Percentiles rank a stretch among this genome's conserved stretches.
phyloP scores from a whole-genome alignment of 345 rosid genomes.

The Euphorbia pulcherrima region DNA sequence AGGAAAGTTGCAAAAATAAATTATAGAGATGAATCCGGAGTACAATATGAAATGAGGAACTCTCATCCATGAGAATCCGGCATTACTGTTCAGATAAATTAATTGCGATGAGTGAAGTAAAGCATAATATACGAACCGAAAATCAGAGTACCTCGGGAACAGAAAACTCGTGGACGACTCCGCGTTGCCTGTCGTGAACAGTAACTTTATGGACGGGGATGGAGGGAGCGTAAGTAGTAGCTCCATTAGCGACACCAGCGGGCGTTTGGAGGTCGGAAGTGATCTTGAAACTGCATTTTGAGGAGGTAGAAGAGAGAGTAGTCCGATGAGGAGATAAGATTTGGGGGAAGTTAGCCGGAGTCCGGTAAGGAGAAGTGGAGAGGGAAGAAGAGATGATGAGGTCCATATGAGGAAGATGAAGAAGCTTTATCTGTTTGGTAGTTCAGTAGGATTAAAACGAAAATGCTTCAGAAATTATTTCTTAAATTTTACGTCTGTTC shows the following conservation, averaged over 20 bases:
- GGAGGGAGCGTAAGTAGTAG: slow-evolving; percentile 29
- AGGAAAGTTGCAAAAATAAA: too few species aligned
- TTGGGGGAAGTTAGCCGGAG: slow-evolving; percentile 21
- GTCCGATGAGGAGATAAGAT: slow-evolving; percentile 11
- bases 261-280: slow-evolving; percentile 48
- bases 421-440: not conserved
- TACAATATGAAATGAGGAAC: too few species aligned
- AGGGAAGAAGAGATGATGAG: slow-evolving; percentile 38
- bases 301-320: slow-evolving; percentile 5
- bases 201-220: slow-evolving; percentile 75
- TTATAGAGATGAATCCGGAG: not conserved
- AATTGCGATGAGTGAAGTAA: too few species aligned
- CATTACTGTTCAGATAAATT: too few species aligned
- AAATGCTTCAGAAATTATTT: too few species aligned
- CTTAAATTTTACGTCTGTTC: too few species aligned
- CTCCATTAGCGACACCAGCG: slow-evolving; percentile 31
- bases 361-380: slow-evolving; percentile 24
- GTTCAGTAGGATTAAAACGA: not conserved
- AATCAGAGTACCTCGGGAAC: slow-evolving; percentile 68
- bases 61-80: too few species aligned
- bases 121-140: too few species aligned
- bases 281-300: slow-evolving; percentile 30
- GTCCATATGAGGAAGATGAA: slow-evolving; percentile 35
- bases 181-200: slow-evolving; percentile 78
- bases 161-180: slow-evolving; percentile 68